Conservation (phyloP, 495 filamentous ascomycete species). For the Neurospora sublineolata region DNA sequence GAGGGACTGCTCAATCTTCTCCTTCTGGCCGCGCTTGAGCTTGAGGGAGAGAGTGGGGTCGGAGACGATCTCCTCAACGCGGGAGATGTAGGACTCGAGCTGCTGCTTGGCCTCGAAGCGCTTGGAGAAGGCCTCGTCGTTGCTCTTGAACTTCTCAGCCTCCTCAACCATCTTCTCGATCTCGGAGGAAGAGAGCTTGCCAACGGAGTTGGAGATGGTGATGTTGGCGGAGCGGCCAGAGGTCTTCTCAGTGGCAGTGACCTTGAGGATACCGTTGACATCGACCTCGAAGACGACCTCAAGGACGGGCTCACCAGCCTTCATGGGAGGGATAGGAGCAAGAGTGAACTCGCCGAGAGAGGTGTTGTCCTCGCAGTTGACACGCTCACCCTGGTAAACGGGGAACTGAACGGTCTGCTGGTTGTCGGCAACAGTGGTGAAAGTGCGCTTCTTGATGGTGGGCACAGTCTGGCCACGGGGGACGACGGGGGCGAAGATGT, state of each 20-base stretch:
- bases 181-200: conserved; percentile 88
- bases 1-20: conserved; percentile 90
- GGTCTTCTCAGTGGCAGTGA: conserved; percentile 98
- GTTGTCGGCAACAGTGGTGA: conserved; percentile 95
- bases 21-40: conserved; percentile 97
- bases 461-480: conserved; percentile 85
- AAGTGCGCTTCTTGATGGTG: conserved; percentile 88
- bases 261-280: conserved; percentile 99
- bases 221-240: conserved; percentile 98
- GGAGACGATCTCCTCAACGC: conserved; percentile 96
- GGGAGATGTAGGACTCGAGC: conserved; percentile 97
- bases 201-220: conserved; percentile 98
- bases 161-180: conserved; percentile 98
- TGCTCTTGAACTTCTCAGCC: conserved; percentile 97
- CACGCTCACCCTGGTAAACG: conserved; percentile 96
- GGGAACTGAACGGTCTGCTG: conserved; percentile 97
- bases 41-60: conserved; percentile 93
- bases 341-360: conserved; percentile 97
- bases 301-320: conserved; percentile 92
- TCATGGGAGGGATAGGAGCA: conserved; percentile 94
- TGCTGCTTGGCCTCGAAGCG: conserved; percentile 97
- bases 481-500: conserved; percentile 97
- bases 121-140: conserved; percentile 98
- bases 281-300: conserved; percentile 99
- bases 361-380: conserved; percentile 99